Evolutionary conservation across 2,329 filamentous ascomycete species (phyloP), one percentile per base, ranked within the genome.

Genomic region (Diaporthe australafricana): DNA sequence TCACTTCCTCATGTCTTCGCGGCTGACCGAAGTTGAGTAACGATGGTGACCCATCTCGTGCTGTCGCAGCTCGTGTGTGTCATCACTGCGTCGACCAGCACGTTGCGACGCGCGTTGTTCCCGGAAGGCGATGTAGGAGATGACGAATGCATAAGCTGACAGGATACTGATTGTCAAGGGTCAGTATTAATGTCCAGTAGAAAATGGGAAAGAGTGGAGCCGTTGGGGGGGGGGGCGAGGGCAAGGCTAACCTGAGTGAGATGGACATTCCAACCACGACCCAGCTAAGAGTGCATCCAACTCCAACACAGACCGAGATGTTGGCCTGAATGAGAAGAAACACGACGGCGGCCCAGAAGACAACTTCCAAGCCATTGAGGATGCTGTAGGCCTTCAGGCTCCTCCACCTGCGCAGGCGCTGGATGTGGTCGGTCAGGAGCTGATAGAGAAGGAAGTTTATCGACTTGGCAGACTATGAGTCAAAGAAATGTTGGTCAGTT

Each of bases 311-410:
- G 5, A 52, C 62, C 6, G 62, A 60, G 12, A 73, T 50, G 30
- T 77, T 75, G 1, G 72, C 72, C 70, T 76, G 75, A 14, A 78
- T 74, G 42, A 74, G 72, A 48, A 83, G 63, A 47, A 81, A 78
- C 6, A 80, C 75, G 9, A 83, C 80, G 6, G 78, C 80, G 20
- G 77, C 77, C 83, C 84, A 85, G 74, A 85, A 85, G 17, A 84
- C 77, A 17, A 82, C 74, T 73, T 86, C 84, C 20, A 85, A 75
- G 56, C 73, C 77, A 75, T 83, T 84, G 70, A 85, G 77, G 45
- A 85, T 82, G 5, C 77, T 74, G 74, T 83, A 80, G 6, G 83
- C 83, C 75, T 84, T 85, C 7, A 81, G 75, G 74, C 79, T 83
- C 35, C 74, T 77, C 82, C 81, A 85, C 69, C 77, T 78, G 16